These are phyloP conservation scores for Fomes fomentarius DNA, from an alignment of 1,284 basidiomycete genomes.

Conservation along the genomic window DNA sequence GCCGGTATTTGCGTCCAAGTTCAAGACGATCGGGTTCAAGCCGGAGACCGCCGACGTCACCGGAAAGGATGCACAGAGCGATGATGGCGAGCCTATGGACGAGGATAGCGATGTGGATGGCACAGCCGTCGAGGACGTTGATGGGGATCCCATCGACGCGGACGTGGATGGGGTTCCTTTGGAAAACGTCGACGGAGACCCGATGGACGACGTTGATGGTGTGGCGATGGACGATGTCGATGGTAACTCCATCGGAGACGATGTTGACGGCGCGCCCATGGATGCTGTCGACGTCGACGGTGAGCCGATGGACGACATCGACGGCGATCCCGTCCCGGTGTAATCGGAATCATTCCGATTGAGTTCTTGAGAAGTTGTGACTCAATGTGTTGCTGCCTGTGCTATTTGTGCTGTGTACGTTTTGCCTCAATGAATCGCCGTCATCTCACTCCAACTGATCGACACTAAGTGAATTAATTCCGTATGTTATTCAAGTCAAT, in stretches of 20 bases:
- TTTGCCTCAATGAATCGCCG: not conserved
- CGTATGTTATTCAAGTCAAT: not conserved
- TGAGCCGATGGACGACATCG: slow-evolving; percentile 15
- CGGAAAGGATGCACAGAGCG: slow-evolving; percentile 38
- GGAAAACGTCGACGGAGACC: slow-evolving; percentile 47
- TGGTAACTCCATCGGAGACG: slow-evolving; percentile 37
- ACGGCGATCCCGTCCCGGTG: slow-evolving; percentile 12
- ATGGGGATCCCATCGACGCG: slow-evolving; percentile 37
- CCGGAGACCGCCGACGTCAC: slow-evolving; percentile 41
- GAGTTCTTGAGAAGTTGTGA: too few species aligned
- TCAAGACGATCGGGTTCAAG: slow-evolving; percentile 81
- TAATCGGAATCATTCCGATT: too few species aligned
- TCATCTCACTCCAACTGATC: not conserved
- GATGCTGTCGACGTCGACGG: slow-evolving; percentile 22
- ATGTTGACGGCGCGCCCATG: slow-evolving; percentile 48
- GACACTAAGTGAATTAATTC: not conserved
- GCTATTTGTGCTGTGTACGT: not conserved
- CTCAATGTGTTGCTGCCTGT: too few species aligned
- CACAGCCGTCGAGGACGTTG: slow-evolving; percentile 38
- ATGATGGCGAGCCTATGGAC: slow-evolving; percentile 53
- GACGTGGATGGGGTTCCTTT: slow-evolving; percentile 52
- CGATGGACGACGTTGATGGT: slow-evolving; percentile 43
- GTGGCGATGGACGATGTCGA: slow-evolving; percentile 38
- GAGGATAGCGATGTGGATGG: slow-evolving; percentile 50
- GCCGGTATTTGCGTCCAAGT: slow-evolving; percentile 55